Percentiles rank a stretch among this genome's conserved stretches.
Conservation (phyloP, 2,329 filamentous ascomycete species). For the Exophiala viscosa region DNA sequence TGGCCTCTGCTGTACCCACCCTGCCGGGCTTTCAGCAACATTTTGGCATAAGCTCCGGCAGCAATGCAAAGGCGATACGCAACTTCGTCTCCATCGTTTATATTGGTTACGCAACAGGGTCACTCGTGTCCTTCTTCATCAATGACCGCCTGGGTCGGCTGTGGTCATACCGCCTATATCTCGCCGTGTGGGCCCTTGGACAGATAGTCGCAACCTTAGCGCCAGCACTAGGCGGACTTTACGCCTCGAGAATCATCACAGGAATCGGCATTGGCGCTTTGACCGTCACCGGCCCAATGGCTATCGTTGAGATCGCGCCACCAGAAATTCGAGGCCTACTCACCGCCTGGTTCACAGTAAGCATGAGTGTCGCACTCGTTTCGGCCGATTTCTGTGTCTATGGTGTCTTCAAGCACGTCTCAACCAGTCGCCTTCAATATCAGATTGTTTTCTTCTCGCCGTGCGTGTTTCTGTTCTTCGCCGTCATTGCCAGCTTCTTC, state of each 20-base stretch:
- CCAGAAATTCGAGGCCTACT: constrained; percentile 40
- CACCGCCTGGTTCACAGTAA: constrained; percentile 37
- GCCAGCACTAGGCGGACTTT: constrained; percentile 31
- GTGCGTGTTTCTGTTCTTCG: constrained; percentile 31
- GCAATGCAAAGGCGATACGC: constrained; percentile 30
- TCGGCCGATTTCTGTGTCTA: constrained; percentile 36
- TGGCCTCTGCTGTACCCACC: constrained; percentile 32
- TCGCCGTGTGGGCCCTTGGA: constrained; percentile 28
- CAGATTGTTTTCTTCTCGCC: constrained; percentile 35
- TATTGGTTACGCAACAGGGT: constrained; percentile 33
- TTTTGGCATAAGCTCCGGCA: constrained; percentile 33
- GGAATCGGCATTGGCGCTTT: constrained; percentile 40
- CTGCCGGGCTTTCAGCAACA: constrained; percentile 36
- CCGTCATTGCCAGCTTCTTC: constrained; percentile 33
- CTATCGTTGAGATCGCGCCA: constrained; percentile 41
- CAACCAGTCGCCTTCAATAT: constrained; percentile 32
- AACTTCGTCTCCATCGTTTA: constrained; percentile 41
- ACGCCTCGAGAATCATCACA: constrained; percentile 37
- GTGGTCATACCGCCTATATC: constrained; percentile 41
- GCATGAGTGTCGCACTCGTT: constrained; percentile 36
- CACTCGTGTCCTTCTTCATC: constrained; percentile 38
- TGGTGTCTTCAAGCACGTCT: constrained; percentile 34
- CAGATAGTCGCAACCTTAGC: constrained; percentile 26
- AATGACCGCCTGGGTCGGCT: constrained; percentile 41
- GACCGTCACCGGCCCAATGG: constrained; percentile 38